Percentiles rank a stretch among this genome's conserved stretches.
These are phyloP conservation scores for Neurospora hispaniola DNA, from an alignment of 495 filamentous ascomycete genomes.

Conservation along the genomic window DNA sequence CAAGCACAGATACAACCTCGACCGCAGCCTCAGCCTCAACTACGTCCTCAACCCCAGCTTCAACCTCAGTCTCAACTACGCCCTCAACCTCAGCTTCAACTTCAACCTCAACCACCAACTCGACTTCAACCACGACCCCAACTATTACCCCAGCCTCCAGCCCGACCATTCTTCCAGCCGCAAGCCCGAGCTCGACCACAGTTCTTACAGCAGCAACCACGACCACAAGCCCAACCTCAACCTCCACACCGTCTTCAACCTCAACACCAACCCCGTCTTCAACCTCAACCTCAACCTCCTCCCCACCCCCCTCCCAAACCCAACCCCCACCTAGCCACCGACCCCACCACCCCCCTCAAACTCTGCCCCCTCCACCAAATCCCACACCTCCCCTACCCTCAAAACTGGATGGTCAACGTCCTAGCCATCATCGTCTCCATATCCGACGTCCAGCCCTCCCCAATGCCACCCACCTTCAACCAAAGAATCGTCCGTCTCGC, in stretches of 20 bases:
- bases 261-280: background rate
- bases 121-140: background rate
- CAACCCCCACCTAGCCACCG: slow-evolving; percentile 15
- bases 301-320: slow-evolving; percentile 9
- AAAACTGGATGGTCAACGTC: slow-evolving; percentile 40
- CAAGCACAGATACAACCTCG: background rate
- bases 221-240: slow-evolving; percentile 2
- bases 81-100: background rate
- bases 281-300: slow-evolving; percentile 11
- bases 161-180: background rate
- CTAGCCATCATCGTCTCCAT: slow-evolving; percentile 32
- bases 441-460: slow-evolving; percentile 26
- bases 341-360: slow-evolving; percentile 23
- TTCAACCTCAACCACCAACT: background rate
- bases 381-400: slow-evolving; percentile 35
- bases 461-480: slow-evolving; percentile 23
- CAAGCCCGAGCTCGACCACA: background rate
- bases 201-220: background rate
- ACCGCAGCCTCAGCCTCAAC: background rate
- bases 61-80: background rate
- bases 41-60: background rate
- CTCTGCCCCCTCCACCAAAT: slow-evolving; percentile 31
- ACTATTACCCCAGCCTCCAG: background rate
- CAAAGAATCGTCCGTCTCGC: slow-evolving; percentile 33
- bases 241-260: background rate